Evolutionary conservation across 257 asterid genomes (phyloP).

Genomic region (Nicotiana otophora): DNA sequence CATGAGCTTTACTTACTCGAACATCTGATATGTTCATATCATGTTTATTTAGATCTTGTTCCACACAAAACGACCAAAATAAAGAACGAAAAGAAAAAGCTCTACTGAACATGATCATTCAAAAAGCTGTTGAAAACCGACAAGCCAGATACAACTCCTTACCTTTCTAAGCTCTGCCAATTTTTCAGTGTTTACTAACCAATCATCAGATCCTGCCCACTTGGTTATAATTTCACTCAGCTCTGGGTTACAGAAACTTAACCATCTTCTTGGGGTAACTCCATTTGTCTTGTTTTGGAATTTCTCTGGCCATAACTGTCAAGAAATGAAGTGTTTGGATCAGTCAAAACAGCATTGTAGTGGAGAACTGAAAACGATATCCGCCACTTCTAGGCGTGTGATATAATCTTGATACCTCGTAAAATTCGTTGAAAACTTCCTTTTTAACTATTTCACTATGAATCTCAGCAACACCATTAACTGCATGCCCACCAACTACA

Average conservation of each 20-base stretch:
- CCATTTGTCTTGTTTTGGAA: constrained; percentile 87
- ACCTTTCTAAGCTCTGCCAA: constrained; percentile 72
- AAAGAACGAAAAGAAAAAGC: background rate
- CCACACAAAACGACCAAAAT: background rate
- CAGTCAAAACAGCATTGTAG: background rate
- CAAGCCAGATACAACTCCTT: background rate
- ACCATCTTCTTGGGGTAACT: constrained; percentile 89
- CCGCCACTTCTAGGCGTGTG: background rate
- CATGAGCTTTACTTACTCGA: background rate
- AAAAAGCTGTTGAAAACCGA: background rate
- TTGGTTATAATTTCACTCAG: constrained; percentile 58
- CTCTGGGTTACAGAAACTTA: constrained; percentile 67
- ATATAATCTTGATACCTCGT: constrained; percentile 34
- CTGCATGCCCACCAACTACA: constrained; percentile 83
- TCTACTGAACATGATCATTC: background rate
- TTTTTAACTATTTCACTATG: constrained; percentile 79
- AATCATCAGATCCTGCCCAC: constrained; percentile 67
- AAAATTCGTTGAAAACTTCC: constrained; percentile 76
- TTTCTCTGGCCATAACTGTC: constrained; percentile 55
- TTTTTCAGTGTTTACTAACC: constrained; percentile 65
- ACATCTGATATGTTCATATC: background rate
- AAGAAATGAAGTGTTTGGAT: background rate
- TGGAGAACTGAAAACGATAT: background rate
- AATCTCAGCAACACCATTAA: constrained; percentile 84
- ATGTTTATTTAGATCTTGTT: background rate